These are phyloP conservation scores for Funneliformis caledonium DNA, from an alignment of 371 early-diverging fungal genomes.

Conservation along the genomic window DNA sequence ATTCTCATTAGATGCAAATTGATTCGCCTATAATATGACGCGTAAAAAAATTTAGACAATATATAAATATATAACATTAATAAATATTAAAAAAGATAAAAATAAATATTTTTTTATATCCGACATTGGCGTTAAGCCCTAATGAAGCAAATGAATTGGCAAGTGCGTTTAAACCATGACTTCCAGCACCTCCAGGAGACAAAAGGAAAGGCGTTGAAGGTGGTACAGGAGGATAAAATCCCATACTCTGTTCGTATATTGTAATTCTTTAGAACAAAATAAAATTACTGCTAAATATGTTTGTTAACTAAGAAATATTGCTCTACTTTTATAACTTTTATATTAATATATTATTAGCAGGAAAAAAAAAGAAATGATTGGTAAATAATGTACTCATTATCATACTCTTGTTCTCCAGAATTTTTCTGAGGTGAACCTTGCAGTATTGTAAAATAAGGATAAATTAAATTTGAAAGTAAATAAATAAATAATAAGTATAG, in stretches of 20 bases:
- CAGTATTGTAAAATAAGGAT: not conserved
- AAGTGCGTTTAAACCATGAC: constrained; percentile 40
- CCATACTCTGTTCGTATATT: constrained; percentile 19
- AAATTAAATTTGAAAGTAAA: not conserved
- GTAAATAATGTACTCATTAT: not conserved
- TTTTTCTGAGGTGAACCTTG: constrained; percentile 23
- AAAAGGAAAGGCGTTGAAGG: constrained; percentile 26
- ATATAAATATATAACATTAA: not conserved
- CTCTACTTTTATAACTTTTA: no score
- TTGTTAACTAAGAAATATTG: not conserved
- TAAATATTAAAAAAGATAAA: not conserved
- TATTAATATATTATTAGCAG: no score
- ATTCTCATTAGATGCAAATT: not conserved
- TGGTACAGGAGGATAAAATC: constrained; percentile 6
- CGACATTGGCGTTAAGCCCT: constrained; percentile 43
- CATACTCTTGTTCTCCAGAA: constrained; percentile 32
- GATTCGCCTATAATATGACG: constrained; percentile 5
- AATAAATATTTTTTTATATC: not conserved
- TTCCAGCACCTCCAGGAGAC: constrained; percentile 2
- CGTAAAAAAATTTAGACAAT: not conserved
- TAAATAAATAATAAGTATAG: not conserved
- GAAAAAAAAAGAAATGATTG: not conserved
- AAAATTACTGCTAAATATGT: not conserved
- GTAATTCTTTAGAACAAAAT: constrained; percentile 5
- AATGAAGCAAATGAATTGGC: constrained; percentile 49